Conservation (phyloP, 345 rosid species). For the Corymbia maculata region DNA sequence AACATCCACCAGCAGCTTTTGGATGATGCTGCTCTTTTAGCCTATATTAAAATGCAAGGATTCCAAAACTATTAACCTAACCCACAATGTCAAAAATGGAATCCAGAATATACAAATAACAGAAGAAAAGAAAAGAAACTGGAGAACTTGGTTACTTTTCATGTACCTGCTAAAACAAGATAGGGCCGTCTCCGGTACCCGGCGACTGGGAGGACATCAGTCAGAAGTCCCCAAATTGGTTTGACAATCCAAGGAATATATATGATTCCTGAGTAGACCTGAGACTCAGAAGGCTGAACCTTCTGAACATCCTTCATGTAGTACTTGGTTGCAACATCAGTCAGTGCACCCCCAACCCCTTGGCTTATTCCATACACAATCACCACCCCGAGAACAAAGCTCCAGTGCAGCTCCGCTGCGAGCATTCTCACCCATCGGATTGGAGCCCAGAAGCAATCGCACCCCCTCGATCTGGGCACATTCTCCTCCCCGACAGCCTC, state of each 20-base stretch:
- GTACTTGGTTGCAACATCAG: conserved; percentile 47
- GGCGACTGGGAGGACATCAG: conserved; percentile 48
- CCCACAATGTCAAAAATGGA: not conserved
- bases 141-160: not conserved
- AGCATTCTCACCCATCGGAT: conserved; percentile 46
- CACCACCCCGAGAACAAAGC: conserved; percentile 55
- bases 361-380: conserved; percentile 58
- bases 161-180: conserved; percentile 47
- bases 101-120: not conserved
- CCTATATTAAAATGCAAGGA: not conserved
- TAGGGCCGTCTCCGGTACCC: conserved; percentile 62
- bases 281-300: conserved; percentile 61
- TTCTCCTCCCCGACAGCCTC: not conserved
- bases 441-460: conserved; percentile 5
- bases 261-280: conserved; percentile 39
- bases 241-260: conserved; percentile 61
- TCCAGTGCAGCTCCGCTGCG: conserved; percentile 48
- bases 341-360: conserved; percentile 47
- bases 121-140: not conserved
- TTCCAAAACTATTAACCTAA: not conserved
- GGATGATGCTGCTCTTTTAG: not conserved
- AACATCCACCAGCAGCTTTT: not conserved
- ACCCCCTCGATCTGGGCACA: not conserved
- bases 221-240: conserved; percentile 67
- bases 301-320: conserved; percentile 69